Percentiles rank a stretch among this genome's conserved stretches.
These are phyloP conservation scores for Cryptococcus sp. DNA, from an alignment of 1,284 basidiomycete genomes.

Conservation along the genomic window DNA sequence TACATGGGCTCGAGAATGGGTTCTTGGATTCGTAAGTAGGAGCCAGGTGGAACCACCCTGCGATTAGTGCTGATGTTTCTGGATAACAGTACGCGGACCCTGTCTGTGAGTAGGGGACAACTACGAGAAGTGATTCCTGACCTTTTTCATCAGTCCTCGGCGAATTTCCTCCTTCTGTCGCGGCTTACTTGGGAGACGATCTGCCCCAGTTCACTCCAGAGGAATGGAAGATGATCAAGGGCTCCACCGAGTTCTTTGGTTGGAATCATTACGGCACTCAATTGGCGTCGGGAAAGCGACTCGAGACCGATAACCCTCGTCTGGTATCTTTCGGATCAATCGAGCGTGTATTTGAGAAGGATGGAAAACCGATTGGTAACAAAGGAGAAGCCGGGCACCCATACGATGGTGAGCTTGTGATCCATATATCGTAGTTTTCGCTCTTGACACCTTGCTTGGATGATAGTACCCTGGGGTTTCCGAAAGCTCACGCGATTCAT, in stretches of 20 bases:
- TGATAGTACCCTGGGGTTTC: conserved; percentile 41
- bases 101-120: conserved; percentile 17
- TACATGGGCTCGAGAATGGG: conserved; percentile 12
- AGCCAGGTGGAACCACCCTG: neutral
- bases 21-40: conserved; percentile 20
- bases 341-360: conserved; percentile 22
- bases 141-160: conserved; percentile 63
- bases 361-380: conserved; percentile 30
- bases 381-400: conserved; percentile 34
- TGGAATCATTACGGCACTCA: conserved; percentile 32
- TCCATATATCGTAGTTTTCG: neutral
- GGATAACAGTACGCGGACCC: conserved; percentile 29
- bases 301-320: conserved; percentile 8
- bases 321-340: conserved; percentile 15
- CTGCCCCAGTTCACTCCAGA: conserved; percentile 65
- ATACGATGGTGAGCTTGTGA: conserved; percentile 19
- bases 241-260: conserved; percentile 38
- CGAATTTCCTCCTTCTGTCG: conserved; percentile 66
- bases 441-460: neutral
- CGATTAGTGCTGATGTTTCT: neutral
- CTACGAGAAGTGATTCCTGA: conserved; percentile 44
- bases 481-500: conserved; percentile 66
- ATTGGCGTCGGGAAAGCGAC: conserved; percentile 20
- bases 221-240: conserved; percentile 64
- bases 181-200: conserved; percentile 61